Evolutionary conservation across 805 yeast species (phyloP), one percentile per base, ranked within the genome.

Genomic region (Candida germanica): DNA sequence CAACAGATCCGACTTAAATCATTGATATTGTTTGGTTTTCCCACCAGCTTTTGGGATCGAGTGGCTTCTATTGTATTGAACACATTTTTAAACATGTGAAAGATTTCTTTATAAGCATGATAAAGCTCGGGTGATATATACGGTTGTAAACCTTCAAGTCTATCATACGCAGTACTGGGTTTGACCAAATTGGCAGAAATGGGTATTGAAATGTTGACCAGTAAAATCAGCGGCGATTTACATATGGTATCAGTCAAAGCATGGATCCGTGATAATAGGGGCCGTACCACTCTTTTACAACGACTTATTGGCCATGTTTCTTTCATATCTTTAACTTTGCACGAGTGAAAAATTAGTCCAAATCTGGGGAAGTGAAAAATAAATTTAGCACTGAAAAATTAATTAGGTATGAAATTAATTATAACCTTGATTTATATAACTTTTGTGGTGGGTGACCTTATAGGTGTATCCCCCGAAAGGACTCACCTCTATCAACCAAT

Each of bases 401-500:
- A n/a, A n/a, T n/a, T n/a, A n/a, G n/a, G n/a, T n/a, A n/a, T n/a
- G n/a, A n/a, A n/a, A n/a, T n/a, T n/a, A n/a, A n/a, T n/a, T n/a
- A n/a, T n/a, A n/a, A n/a, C n/a, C n/a, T n/a, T n/a, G n/a, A n/a
- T n/a, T n/a, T n/a, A 20, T 10, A 7, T 20, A 28, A 19, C 31
- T 11, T 11, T 13, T 8, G 20, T 32, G 15, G 17, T 31, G 13
- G 15, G 26, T 9, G 24, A 32, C 10, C 20, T 14, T 22, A 24
- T 22, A 26, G 77, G 77, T 0, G 70, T 69, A 0, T 36, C 62
- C 0, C 71, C 73, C 0, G 56, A 51, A 22, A 56, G 60, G 26
- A 69, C 64, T 36, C 47, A 55, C 3, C 51, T 69, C 18, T 86
- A 86, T 50, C 48, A 52, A 5, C 79, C 89, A 1, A 72, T 71